Evolutionary conservation across 2,329 filamentous ascomycete species (phyloP), one percentile per base, ranked within the genome.

Genomic region (Trichoderma lentiforme): DNA sequence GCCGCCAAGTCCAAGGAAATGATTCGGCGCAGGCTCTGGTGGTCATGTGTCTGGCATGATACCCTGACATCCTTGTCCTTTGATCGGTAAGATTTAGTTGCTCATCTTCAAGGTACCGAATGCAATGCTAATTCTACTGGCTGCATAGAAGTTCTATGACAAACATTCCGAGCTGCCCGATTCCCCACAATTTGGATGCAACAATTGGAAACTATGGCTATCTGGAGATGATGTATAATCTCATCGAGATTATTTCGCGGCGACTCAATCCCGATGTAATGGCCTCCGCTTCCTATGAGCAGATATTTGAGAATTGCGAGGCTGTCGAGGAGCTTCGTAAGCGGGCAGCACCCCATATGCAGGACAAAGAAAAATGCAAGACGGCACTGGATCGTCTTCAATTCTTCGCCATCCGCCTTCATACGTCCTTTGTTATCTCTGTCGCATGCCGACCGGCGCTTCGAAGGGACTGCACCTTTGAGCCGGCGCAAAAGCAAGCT

Each of bases 21-120:
- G 77, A 83, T 88, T 67, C 81, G 89, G 34, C 82, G 87, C 47
- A 87, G 86, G 66, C 79, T 90, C 57, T 89, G 89, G 89, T 88
- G 89, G 89, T 90, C 88, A 5, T 89, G 88, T 74, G 85, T 90
- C 11, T 91, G 89, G 89, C 89, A 91, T 74, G 89, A 91, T 71
- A 90, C 88, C 6, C 81, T 91, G 24, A 90, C 89, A 0, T 91
- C 89, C 0, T 80, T 91, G 2, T 91, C 89, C 0, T 91, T 91
- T 77, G 89, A 91, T 75, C 84, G 89, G 86, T 88, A 80, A 75
- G 80, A 34, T 6, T 57, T 21, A 8, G 26, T 24, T n/a, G n/a
- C n/a, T 58, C 43, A 8, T 39, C 32, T 12, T 30, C 3, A 32
- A 51, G 12, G 8, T 51, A 4, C 28, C 14, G 14, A 61, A 32